Evolutionary conservation across 139 green algal species (phyloP), one percentile per base, ranked within the genome.

Genomic region (Axilococcus clingmanii): DNA sequence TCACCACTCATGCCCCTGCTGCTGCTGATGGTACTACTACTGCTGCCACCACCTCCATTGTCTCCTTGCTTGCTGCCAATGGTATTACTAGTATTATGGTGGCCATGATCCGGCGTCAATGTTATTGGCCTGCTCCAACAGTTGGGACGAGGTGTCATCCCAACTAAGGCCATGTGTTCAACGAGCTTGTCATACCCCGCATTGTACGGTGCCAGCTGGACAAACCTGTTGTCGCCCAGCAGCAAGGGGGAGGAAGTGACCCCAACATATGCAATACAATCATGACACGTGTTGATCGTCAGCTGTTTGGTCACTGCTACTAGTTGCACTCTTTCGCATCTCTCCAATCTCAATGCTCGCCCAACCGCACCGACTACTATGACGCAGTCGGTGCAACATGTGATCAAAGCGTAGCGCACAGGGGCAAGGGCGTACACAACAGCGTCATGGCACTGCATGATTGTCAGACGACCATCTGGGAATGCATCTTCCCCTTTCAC

Each of bases 401-500:
- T 70, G n/a, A 95, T 55, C 27, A 70, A 67, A 9, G 70, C 78
- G 23, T 70, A 72, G 55, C 84, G 66, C 52, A 95, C 60, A 4
- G 83, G 83, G 17, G 83, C 78, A 32, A 95, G 76, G 7, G 72
- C 52, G 61, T 95, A 95, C n/a, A 94, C 71, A 24, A 84, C 59
- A 2, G 70, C 71, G 52, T 95, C 86, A 48, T 88, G 77, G 76
- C 86, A 94, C 72, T 91, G 80, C 6, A 76, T 59, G 16, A 94
- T 71, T n/a, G 62, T 69, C 20, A 27, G 7, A 0, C 15, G 17
- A 25, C 27, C 9, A 9, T 4, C 22, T n/a, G 19, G 15, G 23
- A 23, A n/a, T 45, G 83, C 76, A n/a, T 63, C 62, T 59, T 91
- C 83, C 19, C 86, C 85, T 11, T 76, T 66, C 41, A 86, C 71